Evolutionary conservation across 441 rosid genomes (phyloP), one percentile per base, ranked within the genome.

Genomic region (Geranium incanum): DNA sequence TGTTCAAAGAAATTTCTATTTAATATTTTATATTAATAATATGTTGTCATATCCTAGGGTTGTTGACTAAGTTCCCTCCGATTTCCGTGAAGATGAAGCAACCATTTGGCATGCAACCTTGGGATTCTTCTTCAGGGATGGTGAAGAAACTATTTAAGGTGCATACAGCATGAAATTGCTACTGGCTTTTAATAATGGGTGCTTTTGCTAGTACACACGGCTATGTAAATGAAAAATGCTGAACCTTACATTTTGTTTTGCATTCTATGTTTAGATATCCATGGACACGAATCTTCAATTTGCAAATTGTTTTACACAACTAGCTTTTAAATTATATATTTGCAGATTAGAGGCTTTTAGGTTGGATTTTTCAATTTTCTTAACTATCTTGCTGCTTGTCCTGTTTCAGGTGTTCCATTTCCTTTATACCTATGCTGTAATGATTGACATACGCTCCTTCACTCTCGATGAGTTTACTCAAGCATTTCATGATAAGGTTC

Each of bases 141-240:
- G 94, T 89, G 67, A 95, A 89, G 88, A 95, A 95, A 78, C 82
- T 95, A 55, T 90, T 95, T 80, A 94, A 94, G 99, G 99, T 94
- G 74, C 68, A 65, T 63, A 36, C 43, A 48, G 57, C 43, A 60
- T 50, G 41, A 75, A 41, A 45, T 74, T 28, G 55, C 63, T 70
- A 72, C 63, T 72, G 57, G 48, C 69, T 67, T 36, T 3, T 62
- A 16, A 19, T 55, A 21, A 57, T 71, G 52, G 3, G 41, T 75
- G 52, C 48, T 23, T 71, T 21, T 28, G 70, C 38, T 63, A 62
- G 59, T 69, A 59, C 39, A 72, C 55, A 28, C 38, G 74, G 52
- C 67, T 28, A 71, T 43, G 69, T 66, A 62, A 28, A 8, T 72
- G 67, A 63, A 48, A 69, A 66, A 55, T 41, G 33, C 37, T 63